phyloP scores from a whole-genome alignment of 2,329 filamentous ascomycete genomes.

The Periglandula ipomoeae region DNA sequence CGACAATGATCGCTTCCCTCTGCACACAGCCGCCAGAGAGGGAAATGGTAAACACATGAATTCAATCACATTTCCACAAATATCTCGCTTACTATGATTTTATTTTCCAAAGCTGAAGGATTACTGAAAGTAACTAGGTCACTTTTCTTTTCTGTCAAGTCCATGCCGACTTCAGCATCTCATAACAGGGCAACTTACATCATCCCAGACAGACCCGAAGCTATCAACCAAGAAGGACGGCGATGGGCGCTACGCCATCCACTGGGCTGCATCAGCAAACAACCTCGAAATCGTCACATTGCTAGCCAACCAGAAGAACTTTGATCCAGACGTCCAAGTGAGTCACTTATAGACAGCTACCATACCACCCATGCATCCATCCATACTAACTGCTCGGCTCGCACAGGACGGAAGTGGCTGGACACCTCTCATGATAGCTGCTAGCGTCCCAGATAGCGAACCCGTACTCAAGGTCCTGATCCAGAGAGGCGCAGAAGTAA shows the following conservation, averaged over 20 bases:
- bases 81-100: not conserved
- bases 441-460: constrained; percentile 64
- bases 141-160: not conserved
- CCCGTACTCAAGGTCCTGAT: constrained; percentile 59
- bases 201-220: constrained; percentile 62
- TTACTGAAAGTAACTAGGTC: constrained; percentile 10
- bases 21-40: constrained; percentile 81
- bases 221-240: constrained; percentile 65
- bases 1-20: constrained; percentile 58
- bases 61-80: not conserved
- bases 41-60: constrained; percentile 56
- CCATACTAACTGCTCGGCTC: not conserved
- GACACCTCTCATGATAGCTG: constrained; percentile 78
- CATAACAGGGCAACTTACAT: not conserved
- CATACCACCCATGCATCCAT: too few relatives aligned
- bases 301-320: constrained; percentile 59
- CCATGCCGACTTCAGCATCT: not conserved
- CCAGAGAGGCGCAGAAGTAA: constrained; percentile 60
- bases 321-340: constrained; percentile 78
- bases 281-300: constrained; percentile 64
- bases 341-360: not conserved
- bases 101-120: constrained; percentile 9
- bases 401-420: constrained; percentile 67
- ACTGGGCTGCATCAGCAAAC: constrained; percentile 89
- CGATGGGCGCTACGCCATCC: constrained; percentile 81